Base-by-base conservation (phyloP, 176 grass and related monocot species). In the Zoysia pacifica region DNA sequence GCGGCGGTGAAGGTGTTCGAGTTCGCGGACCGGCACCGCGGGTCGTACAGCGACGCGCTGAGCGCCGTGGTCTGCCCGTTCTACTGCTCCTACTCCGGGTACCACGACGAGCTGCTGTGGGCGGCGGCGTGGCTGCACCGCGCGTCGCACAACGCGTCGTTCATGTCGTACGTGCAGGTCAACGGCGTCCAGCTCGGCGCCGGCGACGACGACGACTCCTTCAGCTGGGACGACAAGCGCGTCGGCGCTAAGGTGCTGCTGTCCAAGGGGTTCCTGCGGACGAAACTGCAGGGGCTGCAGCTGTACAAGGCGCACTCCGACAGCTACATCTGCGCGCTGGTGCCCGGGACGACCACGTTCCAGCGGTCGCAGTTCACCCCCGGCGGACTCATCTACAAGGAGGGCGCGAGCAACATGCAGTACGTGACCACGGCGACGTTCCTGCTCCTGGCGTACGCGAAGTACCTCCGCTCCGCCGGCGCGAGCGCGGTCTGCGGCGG, bases 221-320 rank as follows among this genome's bases (percentile, higher is more conserved):
- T 94, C 78, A 97, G 91, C 79, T 97, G 95, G 95, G 91, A 97
- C 73, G 95, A 97, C 84, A 94, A 97, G 83, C 76, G 91, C 6
- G 19, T 69, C 3, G 95, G 74, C 35, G 62, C 91, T 38, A 97
- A 94, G 80, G 82, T 97, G 9, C 89, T 97, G 3, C 95, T 97
- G 2, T 84, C 95, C 49, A 83, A 86, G 67, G 36, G 74, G 16
- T 95, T 92, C 75, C 48, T 95, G 87, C 80, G 79, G 11, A 71
- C 65, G 11, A 78, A 42, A 45, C 43, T 90, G 58, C 84, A 60
- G n/a, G 79, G 68, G 37, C 58, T 97, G 11, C 20, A 97, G 82
- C 61, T 85, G 15, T 92, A 90, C 89, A 97, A 97, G 82, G 85
- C 87, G 6, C 91, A 94, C 86, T 90, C 89, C 4, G 94, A 94